A percentile compares a stretch with the other conserved stretches of the same genome.
phyloP scores from a whole-genome alignment of 176 grass and related monocot genomes.

The Metroxylon sagu region DNA sequence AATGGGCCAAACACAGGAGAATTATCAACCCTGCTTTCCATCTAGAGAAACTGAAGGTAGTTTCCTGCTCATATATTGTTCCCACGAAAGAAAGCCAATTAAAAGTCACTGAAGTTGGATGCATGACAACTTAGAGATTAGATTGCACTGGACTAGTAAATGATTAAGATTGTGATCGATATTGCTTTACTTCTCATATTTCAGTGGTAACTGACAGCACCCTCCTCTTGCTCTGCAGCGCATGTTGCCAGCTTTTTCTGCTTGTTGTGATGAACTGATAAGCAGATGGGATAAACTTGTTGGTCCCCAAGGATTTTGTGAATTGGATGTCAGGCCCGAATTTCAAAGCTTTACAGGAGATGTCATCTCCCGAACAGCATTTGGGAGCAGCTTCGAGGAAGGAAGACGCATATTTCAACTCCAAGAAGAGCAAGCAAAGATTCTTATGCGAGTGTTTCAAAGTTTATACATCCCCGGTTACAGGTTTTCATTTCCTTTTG shows the following conservation, averaged over 20 bases:
- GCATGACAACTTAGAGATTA: too few species aligned
- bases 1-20: conserved; percentile 71
- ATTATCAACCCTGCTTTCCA: conserved; percentile 72
- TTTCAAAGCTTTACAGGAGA: conserved; percentile 57
- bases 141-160: too few species aligned
- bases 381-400: conserved; percentile 57
- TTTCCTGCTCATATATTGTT: not conserved
- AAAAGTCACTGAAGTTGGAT: too few species aligned
- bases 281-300: conserved; percentile 36
- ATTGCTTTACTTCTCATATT: not conserved
- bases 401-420: conserved; percentile 56
- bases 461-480: conserved; percentile 38
- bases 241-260: conserved; percentile 53
- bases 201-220: too few species aligned
- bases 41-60: conserved; percentile 66
- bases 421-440: conserved; percentile 25
- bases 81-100: too few species aligned
- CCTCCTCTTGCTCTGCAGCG: conserved; percentile 21
- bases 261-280: conserved; percentile 45
- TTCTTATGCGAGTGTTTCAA: conserved; percentile 7
- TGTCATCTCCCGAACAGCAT: conserved; percentile 60
- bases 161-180: too few species aligned
- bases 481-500: conserved; percentile 14
- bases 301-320: conserved; percentile 21
- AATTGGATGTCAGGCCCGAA: conserved; percentile 42